These are phyloP conservation scores for Calonectria hawksworthii DNA, from an alignment of 2,329 filamentous ascomycete species.

Conservation along the genomic window DNA sequence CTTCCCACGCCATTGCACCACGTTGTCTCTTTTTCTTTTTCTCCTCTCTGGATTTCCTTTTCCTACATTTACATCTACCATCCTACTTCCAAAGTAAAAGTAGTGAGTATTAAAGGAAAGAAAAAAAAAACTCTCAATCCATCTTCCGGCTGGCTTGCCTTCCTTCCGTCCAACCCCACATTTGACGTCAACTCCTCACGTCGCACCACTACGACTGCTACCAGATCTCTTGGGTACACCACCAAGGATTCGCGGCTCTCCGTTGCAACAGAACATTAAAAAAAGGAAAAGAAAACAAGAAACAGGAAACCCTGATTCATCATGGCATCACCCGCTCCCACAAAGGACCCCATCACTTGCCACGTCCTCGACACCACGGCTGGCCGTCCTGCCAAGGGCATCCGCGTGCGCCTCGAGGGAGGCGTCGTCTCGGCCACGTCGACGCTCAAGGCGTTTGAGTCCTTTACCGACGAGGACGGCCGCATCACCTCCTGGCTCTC, in stretches of 20 bases:
- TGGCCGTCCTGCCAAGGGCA: constrained; percentile 76
- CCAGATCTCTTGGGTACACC: neutral
- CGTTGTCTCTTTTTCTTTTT: neutral
- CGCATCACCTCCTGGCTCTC: constrained; percentile 79
- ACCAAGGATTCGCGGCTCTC: constrained; percentile 1
- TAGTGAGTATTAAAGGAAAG: neutral
- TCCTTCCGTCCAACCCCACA: constrained; percentile 22
- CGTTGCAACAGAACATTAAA: neutral
- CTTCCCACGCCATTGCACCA: neutral
- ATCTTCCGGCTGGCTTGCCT: neutral
- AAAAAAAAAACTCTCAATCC: neutral
- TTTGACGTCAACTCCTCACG: constrained; percentile 34
- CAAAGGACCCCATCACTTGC: constrained; percentile 82
- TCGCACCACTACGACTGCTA: constrained; percentile 26
- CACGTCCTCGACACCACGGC: constrained; percentile 88
- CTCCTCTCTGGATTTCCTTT: too few species aligned
- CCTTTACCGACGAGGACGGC: constrained; percentile 82
- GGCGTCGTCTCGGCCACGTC: constrained; percentile 48
- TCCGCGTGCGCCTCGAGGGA: constrained; percentile 76
- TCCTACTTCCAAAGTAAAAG: neutral
- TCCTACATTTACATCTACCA: neutral
- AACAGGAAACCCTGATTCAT: neutral
- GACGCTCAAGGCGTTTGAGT: constrained; percentile 69
- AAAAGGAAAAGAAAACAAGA: neutral
- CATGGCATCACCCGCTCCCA: constrained; percentile 37